A percentile compares a stretch with the other conserved stretches of the same genome.
phyloP scores from a whole-genome alignment of 2,329 filamentous ascomycete genomes.

The Fusarium illudens region DNA sequence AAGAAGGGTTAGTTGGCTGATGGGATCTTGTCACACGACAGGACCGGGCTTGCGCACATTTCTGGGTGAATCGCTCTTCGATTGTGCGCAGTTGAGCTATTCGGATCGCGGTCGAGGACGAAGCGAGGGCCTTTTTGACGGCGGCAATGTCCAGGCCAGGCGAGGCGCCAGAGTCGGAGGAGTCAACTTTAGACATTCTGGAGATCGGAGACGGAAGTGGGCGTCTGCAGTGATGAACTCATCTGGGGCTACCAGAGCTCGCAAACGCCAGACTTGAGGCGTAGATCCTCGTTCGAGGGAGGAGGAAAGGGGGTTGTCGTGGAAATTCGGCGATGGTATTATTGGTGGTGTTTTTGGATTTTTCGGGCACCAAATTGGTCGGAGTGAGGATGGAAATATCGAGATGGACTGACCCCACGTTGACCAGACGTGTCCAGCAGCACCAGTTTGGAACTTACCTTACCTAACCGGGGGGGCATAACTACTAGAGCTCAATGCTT shows the following conservation, averaged over 20 bases:
- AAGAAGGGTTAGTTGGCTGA: conserved; percentile 30
- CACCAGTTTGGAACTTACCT: background rate
- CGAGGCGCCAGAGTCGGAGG: conserved; percentile 55
- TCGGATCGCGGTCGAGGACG: conserved; percentile 68
- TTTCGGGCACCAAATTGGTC: conserved; percentile 35
- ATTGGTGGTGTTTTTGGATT: conserved; percentile 25
- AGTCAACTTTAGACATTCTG: conserved; percentile 49
- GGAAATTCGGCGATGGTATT: conserved; percentile 12
- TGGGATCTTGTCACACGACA: conserved; percentile 3
- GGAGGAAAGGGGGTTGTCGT: conserved; percentile 1
- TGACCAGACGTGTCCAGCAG: conserved; percentile 13
- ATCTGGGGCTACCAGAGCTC: conserved; percentile 47
- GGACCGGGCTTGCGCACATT: conserved; percentile 54
- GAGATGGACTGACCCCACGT: conserved; percentile 36
- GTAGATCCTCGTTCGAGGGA: conserved; percentile 20
- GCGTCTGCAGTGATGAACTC: conserved; percentile 40
- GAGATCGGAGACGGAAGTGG: conserved; percentile 33
- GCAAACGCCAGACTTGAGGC: conserved; percentile 23
- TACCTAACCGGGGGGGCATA: conserved; percentile 6
- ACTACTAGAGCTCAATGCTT: conserved; percentile 16
- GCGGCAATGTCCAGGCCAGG: conserved; percentile 59
- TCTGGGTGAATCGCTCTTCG: conserved; percentile 64
- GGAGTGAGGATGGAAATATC: conserved; percentile 32
- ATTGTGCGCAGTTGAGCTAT: conserved; percentile 63
- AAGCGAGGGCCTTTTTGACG: conserved; percentile 61